phyloP scores from a whole-genome alignment of 768 basidiomycete genomes.

The Agrocybe pediades region DNA sequence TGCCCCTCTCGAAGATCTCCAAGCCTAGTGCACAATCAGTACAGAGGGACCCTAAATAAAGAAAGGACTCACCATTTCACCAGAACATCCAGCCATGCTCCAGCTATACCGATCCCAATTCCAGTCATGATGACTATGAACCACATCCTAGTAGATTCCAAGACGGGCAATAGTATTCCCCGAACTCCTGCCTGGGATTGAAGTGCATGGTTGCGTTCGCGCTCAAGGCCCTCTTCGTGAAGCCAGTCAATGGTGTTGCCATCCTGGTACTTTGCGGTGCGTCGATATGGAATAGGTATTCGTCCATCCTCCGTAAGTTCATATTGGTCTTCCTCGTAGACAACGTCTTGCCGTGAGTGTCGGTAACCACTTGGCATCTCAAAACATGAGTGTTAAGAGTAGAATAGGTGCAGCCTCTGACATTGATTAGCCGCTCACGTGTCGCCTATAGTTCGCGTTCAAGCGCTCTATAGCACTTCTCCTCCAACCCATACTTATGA shows the following conservation, averaged over 20 bases:
- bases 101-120: conserved; percentile 64
- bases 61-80: conserved; percentile 61
- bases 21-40: conserved; percentile 44
- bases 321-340: conserved; percentile 40
- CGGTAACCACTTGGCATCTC: conserved; percentile 28
- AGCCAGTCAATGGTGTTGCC: conserved; percentile 72
- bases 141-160: conserved; percentile 66
- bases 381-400: conserved; percentile 17
- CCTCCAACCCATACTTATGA: too few relatives aligned
- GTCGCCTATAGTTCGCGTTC: too few relatives aligned
- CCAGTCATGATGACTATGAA: conserved; percentile 69
- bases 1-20: conserved; percentile 70
- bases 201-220: conserved; percentile 52
- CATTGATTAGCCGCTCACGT: not conserved
- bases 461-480: too few relatives aligned
- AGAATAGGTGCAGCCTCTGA: not conserved
- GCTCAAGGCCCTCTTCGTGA: conserved; percentile 63
- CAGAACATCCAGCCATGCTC: conserved; percentile 73
- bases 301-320: conserved; percentile 48
- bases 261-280: conserved; percentile 49
- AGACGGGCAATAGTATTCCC: conserved; percentile 53
- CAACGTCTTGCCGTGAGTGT: conserved; percentile 20
- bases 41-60: conserved; percentile 3
- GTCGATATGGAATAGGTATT: conserved; percentile 29
- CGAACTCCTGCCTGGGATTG: conserved; percentile 55